Evolutionary conservation across 257 asterid species (phyloP).

Genomic region (Henckelia pumila): DNA sequence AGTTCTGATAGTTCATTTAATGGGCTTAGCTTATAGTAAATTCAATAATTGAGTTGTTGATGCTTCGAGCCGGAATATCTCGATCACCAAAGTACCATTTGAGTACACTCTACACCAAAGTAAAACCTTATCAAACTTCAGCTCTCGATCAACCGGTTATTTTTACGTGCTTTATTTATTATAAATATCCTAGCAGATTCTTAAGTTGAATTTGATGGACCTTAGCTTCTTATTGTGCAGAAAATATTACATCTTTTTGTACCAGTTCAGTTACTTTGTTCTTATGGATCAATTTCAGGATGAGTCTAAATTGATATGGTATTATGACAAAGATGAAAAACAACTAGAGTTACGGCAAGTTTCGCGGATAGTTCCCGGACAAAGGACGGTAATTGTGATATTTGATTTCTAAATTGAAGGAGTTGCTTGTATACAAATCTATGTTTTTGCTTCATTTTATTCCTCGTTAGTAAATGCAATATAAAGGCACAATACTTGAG

Average conservation of each 20-base stretch:
- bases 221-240: not conserved
- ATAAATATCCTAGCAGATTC: not conserved
- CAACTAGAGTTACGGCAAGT: conserved; percentile 69
- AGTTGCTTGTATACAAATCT: conserved; percentile 5
- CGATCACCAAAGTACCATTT: conserved; percentile 10
- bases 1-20: not conserved
- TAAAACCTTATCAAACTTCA: not conserved
- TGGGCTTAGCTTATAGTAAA: not conserved
- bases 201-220: conserved; percentile 8
- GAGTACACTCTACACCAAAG: not conserved
- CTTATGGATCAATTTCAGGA: conserved; percentile 55
- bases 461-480: not conserved
- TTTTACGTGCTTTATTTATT: not conserved
- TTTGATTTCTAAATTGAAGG: conserved; percentile 15
- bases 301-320: conserved; percentile 84
- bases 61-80: not conserved
- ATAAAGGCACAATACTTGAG: not conserved
- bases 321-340: conserved; percentile 78
- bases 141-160: not conserved
- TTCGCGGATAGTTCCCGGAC: conserved; percentile 88
- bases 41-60: not conserved
- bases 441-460: not conserved
- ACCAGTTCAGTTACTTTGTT: conserved; percentile 16
- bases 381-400: conserved; percentile 80
- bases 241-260: not conserved